A percentile compares a stretch with the other conserved stretches of the same genome.
Evolutionary conservation across 345 rosid species (phyloP).

Genomic region (Brassica carinata): DNA sequence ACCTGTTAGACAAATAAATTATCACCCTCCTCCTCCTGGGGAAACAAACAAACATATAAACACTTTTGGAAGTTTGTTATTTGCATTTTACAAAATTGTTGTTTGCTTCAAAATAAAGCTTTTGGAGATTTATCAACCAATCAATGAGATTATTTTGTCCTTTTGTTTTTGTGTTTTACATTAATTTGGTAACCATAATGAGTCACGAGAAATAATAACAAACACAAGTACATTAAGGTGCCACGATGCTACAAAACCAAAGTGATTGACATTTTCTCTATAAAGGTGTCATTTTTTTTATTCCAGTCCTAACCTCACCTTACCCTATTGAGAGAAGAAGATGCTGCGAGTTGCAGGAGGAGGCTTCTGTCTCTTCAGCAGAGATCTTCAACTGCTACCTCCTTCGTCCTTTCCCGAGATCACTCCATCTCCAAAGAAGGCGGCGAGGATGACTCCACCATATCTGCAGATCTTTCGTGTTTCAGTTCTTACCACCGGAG

Average conservation of each 20-base stretch:
- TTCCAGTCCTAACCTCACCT: conserved; percentile 23
- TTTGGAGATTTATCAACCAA: background rate
- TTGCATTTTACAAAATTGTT: conserved; percentile 21
- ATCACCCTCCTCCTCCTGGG: conserved; percentile 33
- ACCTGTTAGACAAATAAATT: conserved; percentile 37
- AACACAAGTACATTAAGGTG: conserved; percentile 1
- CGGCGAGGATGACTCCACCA: background rate
- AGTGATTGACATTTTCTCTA: conserved; percentile 27
- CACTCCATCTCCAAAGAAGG: conserved; percentile 16
- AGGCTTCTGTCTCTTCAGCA: conserved; percentile 58
- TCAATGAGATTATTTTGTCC: conserved; percentile 16
- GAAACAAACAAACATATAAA: conserved; percentile 14
- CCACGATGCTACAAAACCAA: conserved; percentile 15
- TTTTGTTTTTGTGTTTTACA: background rate
- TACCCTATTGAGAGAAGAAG: conserved; percentile 28
- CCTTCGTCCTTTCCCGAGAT: conserved; percentile 43
- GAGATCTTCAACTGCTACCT: conserved; percentile 50
- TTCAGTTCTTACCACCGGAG: background rate
- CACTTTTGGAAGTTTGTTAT: conserved; percentile 5
- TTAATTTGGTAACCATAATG: background rate
- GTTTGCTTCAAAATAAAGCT: conserved; percentile 32
- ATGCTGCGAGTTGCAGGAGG: conserved; percentile 80
- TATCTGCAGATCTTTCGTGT: background rate
- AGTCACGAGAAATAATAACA: background rate
- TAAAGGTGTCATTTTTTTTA: background rate